Conservation (phyloP, 129 eudicot genomes). For the Dittrichia graveolens region DNA sequence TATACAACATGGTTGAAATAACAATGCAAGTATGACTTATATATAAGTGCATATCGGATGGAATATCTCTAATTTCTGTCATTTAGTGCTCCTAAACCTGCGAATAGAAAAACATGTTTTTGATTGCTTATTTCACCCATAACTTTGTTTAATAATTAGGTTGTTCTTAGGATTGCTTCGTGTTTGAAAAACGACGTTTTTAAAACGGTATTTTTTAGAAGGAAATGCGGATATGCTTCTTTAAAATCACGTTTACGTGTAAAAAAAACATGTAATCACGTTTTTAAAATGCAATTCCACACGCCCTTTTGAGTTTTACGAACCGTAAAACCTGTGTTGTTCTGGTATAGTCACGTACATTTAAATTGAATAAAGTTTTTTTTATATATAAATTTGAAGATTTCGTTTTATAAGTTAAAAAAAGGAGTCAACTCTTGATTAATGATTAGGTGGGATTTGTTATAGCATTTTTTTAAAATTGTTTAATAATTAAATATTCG, state of each 20-base stretch:
- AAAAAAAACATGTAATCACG: no score
- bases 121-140: not conserved
- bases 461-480: not conserved
- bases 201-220: no score
- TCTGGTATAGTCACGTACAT: not conserved
- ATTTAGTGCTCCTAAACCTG: constrained; percentile 3
- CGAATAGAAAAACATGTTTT: not conserved
- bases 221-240: no score
- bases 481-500: not conserved
- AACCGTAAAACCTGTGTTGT: no score
- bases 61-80: not conserved
- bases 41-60: constrained; percentile 18
- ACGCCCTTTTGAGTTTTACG: no score
- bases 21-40: constrained; percentile 10
- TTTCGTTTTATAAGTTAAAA: no score
- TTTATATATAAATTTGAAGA: not conserved
- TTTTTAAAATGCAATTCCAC: no score
- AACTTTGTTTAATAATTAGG: no score
- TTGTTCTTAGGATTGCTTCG: no score
- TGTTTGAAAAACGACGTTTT: no score
- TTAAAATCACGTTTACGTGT: no score
- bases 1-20: not conserved
- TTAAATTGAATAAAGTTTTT: not conserved
- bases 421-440: no score
- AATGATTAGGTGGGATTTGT: not conserved